A percentile compares a stretch with the other conserved stretches of the same genome.
Evolutionary conservation across 2,329 filamentous ascomycete genomes (phyloP).

Genomic region (Verticillium isaacii): DNA sequence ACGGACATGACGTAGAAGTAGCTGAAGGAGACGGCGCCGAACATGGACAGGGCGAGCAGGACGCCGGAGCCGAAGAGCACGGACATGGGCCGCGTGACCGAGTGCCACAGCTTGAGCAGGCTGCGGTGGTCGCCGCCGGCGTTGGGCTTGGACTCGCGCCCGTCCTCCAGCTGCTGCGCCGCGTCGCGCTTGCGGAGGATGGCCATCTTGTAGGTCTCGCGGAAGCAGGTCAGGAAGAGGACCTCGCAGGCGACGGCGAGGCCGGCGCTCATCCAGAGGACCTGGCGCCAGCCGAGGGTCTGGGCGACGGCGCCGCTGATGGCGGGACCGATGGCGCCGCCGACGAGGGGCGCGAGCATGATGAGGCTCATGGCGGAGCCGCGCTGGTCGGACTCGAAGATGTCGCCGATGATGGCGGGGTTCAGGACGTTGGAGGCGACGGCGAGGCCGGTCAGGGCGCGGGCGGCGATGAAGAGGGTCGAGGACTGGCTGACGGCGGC

Average conservation of each 20-base stretch:
- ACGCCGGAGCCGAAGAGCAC: slow-evolving; percentile 47
- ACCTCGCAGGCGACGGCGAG: slow-evolving; percentile 45
- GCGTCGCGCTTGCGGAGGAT: slow-evolving; percentile 42
- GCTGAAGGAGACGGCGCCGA: slow-evolving; percentile 42
- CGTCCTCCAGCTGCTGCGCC: not conserved
- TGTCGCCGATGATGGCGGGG: slow-evolving; percentile 60
- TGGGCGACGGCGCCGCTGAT: slow-evolving; percentile 51
- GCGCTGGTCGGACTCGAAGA: slow-evolving; percentile 52
- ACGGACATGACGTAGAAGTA: slow-evolving; percentile 51
- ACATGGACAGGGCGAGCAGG: slow-evolving; percentile 42
- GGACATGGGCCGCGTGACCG: slow-evolving; percentile 38
- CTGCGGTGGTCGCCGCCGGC: slow-evolving; percentile 16
- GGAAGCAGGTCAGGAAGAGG: slow-evolving; percentile 44
- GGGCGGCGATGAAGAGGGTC: slow-evolving; percentile 44
- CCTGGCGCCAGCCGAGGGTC: slow-evolving; percentile 47
- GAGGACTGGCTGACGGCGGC: slow-evolving; percentile 40
- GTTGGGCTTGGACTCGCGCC: slow-evolving; percentile 9
- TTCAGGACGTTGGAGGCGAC: slow-evolving; percentile 61
- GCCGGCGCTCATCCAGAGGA: slow-evolving; percentile 44
- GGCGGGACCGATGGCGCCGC: slow-evolving; percentile 52
- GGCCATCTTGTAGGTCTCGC: slow-evolving; percentile 57
- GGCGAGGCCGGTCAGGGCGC: slow-evolving; percentile 56
- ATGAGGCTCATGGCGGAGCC: slow-evolving; percentile 55
- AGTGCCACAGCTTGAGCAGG: slow-evolving; percentile 26
- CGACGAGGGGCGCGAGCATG: slow-evolving; percentile 52